Percentiles rank a stretch among this genome's conserved stretches.
Evolutionary conservation across 2,329 filamentous ascomycete species (phyloP).

Genomic region (Aspergillus costaricaensis): DNA sequence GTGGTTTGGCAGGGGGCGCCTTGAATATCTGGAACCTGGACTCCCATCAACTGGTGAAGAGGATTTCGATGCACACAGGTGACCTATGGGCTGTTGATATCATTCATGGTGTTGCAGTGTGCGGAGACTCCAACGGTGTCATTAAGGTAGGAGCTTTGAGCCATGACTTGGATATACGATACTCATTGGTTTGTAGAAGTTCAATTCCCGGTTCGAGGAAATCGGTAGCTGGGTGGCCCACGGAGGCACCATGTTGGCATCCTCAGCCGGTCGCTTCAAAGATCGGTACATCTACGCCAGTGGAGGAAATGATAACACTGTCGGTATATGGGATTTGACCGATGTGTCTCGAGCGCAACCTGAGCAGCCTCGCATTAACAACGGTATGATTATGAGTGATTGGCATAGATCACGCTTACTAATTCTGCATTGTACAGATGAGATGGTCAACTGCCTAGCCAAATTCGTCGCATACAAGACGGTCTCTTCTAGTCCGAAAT

Average conservation of each 20-base stretch:
- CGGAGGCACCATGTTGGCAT: conserved; percentile 82
- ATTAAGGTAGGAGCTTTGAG: conserved; percentile 64
- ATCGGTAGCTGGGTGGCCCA: conserved; percentile 80
- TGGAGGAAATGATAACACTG: conserved; percentile 85
- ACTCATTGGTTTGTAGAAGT: conserved; percentile 53
- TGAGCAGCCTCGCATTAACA: conserved; percentile 55
- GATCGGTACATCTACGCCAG: conserved; percentile 85
- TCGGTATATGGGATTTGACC: conserved; percentile 83
- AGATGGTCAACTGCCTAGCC: conserved; percentile 68
- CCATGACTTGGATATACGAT: neutral
- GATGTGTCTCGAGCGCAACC: conserved; percentile 54
- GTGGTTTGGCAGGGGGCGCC: conserved; percentile 81
- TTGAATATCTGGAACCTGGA: conserved; percentile 97
- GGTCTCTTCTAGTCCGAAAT: conserved; percentile 81
- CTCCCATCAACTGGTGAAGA: conserved; percentile 84
- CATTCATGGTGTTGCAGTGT: conserved; percentile 81
- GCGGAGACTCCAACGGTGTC: conserved; percentile 84
- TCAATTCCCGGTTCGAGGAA: conserved; percentile 81
- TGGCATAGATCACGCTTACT: conserved; percentile 6
- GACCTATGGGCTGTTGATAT: conserved; percentile 87
- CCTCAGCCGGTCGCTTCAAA: conserved; percentile 70
- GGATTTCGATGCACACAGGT: conserved; percentile 75
- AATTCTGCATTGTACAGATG: conserved; percentile 46
- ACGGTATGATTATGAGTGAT: conserved; percentile 45
- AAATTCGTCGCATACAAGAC: conserved; percentile 92